Evolutionary conservation across 768 basidiomycete species (phyloP).

Genomic region (Phlebiopsis gigantea): DNA sequence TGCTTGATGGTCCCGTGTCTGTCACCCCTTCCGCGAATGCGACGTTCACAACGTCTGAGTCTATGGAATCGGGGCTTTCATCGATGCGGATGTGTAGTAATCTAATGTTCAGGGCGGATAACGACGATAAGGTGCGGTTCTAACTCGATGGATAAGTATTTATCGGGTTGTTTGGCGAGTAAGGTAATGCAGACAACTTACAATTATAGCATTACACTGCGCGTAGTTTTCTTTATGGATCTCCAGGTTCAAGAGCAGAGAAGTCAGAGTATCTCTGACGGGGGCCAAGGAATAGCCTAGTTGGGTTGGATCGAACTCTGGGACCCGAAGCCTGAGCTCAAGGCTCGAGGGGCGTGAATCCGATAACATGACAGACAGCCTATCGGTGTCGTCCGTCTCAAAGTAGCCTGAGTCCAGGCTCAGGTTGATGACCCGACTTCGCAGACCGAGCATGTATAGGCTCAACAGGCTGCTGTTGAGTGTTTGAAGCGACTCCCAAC

Average conservation of each 20-base stretch:
- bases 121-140: no score
- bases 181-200: neutral
- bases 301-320: neutral
- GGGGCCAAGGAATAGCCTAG: neutral
- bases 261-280: neutral
- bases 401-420: neutral
- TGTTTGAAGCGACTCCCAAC: neutral
- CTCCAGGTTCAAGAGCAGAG: neutral
- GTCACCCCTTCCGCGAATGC: no score
- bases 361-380: neutral
- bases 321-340: neutral
- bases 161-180: neutral
- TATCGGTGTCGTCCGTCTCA: neutral
- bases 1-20: no score
- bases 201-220: neutral
- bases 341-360: neutral
- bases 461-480: neutral
- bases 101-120: no score
- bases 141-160: neutral
- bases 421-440: neutral
- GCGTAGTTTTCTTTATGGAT: neutral
- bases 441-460: slow-evolving; percentile 5
- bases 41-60: no score
- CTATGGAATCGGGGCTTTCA: neutral
- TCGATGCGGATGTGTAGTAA: neutral